Percentiles rank a stretch among this genome's conserved stretches.
Conservation (phyloP, 2,329 filamentous ascomycete genomes). For the Aspergillus terreus region DNA sequence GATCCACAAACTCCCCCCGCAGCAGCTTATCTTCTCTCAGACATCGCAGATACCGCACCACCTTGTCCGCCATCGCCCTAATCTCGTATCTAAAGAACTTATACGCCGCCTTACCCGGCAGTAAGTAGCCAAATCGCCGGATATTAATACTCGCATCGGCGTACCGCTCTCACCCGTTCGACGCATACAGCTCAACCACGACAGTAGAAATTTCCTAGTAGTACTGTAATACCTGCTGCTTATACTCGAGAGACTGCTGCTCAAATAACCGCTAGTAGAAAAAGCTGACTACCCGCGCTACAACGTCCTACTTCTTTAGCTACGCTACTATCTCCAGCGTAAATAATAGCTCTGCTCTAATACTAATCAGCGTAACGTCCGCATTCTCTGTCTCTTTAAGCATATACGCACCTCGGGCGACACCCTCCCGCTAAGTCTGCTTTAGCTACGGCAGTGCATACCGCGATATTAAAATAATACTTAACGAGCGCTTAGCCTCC, state of each 20-base stretch:
- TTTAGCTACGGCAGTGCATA: constrained; percentile 40
- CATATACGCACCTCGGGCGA: constrained; percentile 42
- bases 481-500: constrained; percentile 34
- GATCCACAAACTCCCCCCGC: constrained; percentile 12
- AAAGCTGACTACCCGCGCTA: constrained; percentile 48
- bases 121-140: constrained; percentile 11
- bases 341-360: constrained; percentile 50
- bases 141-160: constrained; percentile 34
- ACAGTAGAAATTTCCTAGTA: constrained; percentile 40
- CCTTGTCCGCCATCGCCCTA: constrained; percentile 7
- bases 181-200: constrained; percentile 49
- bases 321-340: constrained; percentile 42
- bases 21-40: constrained; percentile 6
- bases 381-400: constrained; percentile 34
- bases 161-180: constrained; percentile 52
- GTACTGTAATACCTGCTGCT: constrained; percentile 38
- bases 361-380: constrained; percentile 47
- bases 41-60: constrained; percentile 7
- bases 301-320: constrained; percentile 39
- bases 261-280: constrained; percentile 52
- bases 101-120: constrained; percentile 16
- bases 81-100: constrained; percentile 16
- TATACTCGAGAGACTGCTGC: constrained; percentile 44
- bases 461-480: constrained; percentile 44
- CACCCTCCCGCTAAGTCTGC: constrained; percentile 34